Percentiles rank a stretch among this genome's conserved stretches.
Evolutionary conservation across 2,329 filamentous ascomycete species (phyloP).

Genomic region (Sclerotinia glacialis): DNA sequence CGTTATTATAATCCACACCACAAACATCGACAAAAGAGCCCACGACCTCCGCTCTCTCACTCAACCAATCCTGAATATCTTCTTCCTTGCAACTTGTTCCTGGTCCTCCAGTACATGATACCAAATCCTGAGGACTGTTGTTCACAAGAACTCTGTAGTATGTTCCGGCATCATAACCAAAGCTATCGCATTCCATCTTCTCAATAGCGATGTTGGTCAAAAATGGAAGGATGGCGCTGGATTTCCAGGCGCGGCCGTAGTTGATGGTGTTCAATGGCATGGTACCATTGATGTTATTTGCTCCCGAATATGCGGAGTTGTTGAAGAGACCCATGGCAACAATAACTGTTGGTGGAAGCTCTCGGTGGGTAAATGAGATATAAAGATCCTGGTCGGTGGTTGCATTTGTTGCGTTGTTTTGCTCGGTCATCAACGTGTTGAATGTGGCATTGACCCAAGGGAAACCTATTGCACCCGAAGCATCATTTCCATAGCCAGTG

Average conservation of each 20-base stretch:
- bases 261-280: slow-evolving; percentile 51
- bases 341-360: slow-evolving; percentile 52
- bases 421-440: slow-evolving; percentile 39
- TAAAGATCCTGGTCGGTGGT: slow-evolving; percentile 48
- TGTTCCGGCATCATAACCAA: slow-evolving; percentile 45
- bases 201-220: slow-evolving; percentile 53
- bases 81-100: slow-evolving; percentile 44
- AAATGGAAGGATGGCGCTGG: slow-evolving; percentile 52
- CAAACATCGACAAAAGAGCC: slow-evolving; percentile 46
- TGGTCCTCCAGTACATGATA: slow-evolving; percentile 49
- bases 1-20: slow-evolving; percentile 35
- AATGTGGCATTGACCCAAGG: slow-evolving; percentile 54
- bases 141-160: slow-evolving; percentile 53
- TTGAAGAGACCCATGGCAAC: slow-evolving; percentile 55
- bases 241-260: slow-evolving; percentile 49
- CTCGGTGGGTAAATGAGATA: slow-evolving; percentile 54
- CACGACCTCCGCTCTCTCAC: slow-evolving; percentile 39
- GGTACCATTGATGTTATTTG: slow-evolving; percentile 48
- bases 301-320: slow-evolving; percentile 48
- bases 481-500: slow-evolving; percentile 50
- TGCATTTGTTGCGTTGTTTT: slow-evolving; percentile 39
- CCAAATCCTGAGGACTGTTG: slow-evolving; percentile 48
- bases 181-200: slow-evolving; percentile 51
- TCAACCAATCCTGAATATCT: slow-evolving; percentile 27
- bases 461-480: slow-evolving; percentile 48